Evolutionary conservation across 1,139 yeast genomes (phyloP), one percentile per base, ranked within the genome.

Genomic region (Protomyces lactucae-debilis): DNA sequence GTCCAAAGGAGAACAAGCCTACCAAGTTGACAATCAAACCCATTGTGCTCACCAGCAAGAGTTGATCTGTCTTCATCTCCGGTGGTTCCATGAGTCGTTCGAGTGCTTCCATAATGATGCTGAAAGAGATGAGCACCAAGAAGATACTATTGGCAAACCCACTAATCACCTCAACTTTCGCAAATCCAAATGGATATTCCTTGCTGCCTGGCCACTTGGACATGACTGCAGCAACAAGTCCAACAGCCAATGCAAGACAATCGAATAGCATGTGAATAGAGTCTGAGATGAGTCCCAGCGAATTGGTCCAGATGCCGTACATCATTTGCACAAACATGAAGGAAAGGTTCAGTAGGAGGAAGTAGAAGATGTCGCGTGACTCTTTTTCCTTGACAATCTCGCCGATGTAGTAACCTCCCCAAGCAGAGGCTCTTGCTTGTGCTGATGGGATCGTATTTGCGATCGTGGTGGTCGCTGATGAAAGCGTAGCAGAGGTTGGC

Each of bases 61-160:
- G 79, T 73, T 93, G 98, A n/a, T 84, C 86, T 0, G 96, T 90
- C 70, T 88, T 88, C 60, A 93, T 77, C 66, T 79, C 82, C 0
- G 91, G 87, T 0, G 99, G 98, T 69, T 84, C 81, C 61, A 84
- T 79, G 45, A 93, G 80, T 66, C 99, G 80, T 60, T 91, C 95
- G 39, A 89, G 71, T 0, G 98, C 95, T 74, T 93, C 97, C 68
- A 89, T 85, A 40, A 88, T 80, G 57, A 95, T 92, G 23, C 96
- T 93, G 21, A 88, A 87, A 36, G 93, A 91, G 56, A 93, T 93
- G 1, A 96, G 97, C 37, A 95, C 77, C 59, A 93, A 78, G 57
- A 93, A 76, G 5, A 95, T 87, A 9, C 97, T 99, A 74, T 93
- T 93, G 5, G 98, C 88, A 71, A 93, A 93, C 0, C 99, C 99